A percentile compares a stretch with the other conserved stretches of the same genome.
phyloP scores from a whole-genome alignment of 1,284 basidiomycete species.

The Flammula alnicola region DNA sequence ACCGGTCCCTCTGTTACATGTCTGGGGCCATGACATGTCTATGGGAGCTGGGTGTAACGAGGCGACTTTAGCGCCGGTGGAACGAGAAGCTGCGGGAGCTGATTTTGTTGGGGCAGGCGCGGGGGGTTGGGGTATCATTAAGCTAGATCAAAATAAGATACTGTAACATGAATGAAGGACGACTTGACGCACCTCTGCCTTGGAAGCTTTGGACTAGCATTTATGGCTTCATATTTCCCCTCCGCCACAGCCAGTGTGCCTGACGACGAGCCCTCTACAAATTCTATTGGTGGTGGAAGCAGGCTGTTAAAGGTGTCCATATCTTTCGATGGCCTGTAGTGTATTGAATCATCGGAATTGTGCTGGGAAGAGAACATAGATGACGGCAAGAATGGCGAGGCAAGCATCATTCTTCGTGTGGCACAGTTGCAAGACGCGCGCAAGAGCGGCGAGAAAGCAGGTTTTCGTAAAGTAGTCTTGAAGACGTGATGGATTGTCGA shows the following conservation, averaged over 20 bases:
- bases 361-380: slow-evolving; percentile 54
- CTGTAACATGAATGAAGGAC: neutral
- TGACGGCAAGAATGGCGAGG: slow-evolving; percentile 58
- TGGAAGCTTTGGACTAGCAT: slow-evolving; percentile 46
- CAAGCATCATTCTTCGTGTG: slow-evolving; percentile 44
- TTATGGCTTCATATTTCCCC: slow-evolving; percentile 80
- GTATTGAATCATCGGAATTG: slow-evolving; percentile 51
- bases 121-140: slow-evolving; percentile 18
- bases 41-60: slow-evolving; percentile 56
- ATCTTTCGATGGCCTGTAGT: slow-evolving; percentile 69
- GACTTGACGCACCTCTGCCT: slow-evolving; percentile 36
- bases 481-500: neutral
- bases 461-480: neutral
- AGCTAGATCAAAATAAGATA: slow-evolving; percentile 18
- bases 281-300: slow-evolving; percentile 76
- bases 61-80: slow-evolving; percentile 34
- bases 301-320: slow-evolving; percentile 75
- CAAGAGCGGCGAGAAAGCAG: slow-evolving; percentile 3
- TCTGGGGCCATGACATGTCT: slow-evolving; percentile 61
- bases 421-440: slow-evolving; percentile 11
- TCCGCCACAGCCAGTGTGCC: slow-evolving; percentile 69
- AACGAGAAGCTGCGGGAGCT: no score
- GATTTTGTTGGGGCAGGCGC: no score
- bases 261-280: slow-evolving; percentile 79
- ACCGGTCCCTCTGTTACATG: slow-evolving; percentile 59